Evolutionary conservation across 345 rosid species (phyloP).

Genomic region (Populus deltoides): DNA sequence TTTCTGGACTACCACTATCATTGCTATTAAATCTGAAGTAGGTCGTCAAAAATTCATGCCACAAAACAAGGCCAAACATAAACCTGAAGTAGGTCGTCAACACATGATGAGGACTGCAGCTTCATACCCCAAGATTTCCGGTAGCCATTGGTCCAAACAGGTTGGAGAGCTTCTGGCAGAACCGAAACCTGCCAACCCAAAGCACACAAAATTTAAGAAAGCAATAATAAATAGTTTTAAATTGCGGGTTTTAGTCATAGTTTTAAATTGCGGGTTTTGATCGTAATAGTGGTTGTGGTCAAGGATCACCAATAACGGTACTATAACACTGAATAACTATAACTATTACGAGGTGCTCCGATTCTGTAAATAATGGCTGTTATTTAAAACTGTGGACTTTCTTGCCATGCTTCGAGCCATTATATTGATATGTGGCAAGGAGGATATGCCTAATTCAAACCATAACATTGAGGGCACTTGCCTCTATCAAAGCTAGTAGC

Average conservation of each 20-base stretch:
- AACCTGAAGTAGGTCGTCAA: conserved; percentile 67
- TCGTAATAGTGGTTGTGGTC: no score
- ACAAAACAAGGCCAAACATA: conserved; percentile 4
- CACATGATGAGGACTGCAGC: conserved; percentile 57
- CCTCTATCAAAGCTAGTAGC: conserved; percentile 68
- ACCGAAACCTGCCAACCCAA: conserved; percentile 52
- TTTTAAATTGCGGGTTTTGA: no score
- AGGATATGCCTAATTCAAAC: not conserved
- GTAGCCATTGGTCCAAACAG: conserved; percentile 54
- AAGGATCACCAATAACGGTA: no score
- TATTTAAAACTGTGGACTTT: no score
- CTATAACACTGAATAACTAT: no score
- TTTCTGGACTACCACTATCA: not conserved
- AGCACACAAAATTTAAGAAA: conserved; percentile 8
- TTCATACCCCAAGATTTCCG: conserved; percentile 63
- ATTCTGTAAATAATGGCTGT: no score
- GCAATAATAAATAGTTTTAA: not conserved
- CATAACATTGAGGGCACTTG: conserved; percentile 22
- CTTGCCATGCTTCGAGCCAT: not conserved
- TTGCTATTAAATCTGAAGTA: not conserved
- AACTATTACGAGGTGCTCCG: no score
- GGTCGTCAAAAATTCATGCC: not conserved
- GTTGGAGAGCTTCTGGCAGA: conserved; percentile 64
- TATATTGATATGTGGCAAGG: not conserved
- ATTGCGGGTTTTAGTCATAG: no score